A percentile compares a stretch with the other conserved stretches of the same genome.
Conservation (phyloP, 1,284 basidiomycete species). For the Cutaneotrichosporon sp. region DNA sequence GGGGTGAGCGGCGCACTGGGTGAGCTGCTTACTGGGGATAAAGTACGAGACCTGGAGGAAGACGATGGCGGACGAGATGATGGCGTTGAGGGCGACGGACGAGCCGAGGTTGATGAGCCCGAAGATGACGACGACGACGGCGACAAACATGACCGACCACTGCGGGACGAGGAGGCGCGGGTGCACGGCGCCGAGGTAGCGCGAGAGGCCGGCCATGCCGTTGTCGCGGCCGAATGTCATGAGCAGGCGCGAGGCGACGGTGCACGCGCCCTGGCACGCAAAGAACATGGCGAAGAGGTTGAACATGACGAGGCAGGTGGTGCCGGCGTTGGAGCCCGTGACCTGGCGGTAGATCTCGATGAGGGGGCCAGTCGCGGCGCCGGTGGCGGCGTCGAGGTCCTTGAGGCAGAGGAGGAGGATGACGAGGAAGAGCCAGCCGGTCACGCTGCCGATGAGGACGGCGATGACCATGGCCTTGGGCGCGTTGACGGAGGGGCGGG, state of each 20-base stretch:
- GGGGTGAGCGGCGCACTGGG: neutral
- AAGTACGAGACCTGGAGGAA: constrained; percentile 36
- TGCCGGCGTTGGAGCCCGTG: constrained; percentile 60
- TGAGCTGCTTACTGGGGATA: constrained; percentile 40
- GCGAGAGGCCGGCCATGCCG: constrained; percentile 61
- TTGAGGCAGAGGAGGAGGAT: constrained; percentile 66
- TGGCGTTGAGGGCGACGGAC: constrained; percentile 34
- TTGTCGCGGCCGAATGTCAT: constrained; percentile 69
- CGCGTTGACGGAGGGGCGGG: constrained; percentile 23
- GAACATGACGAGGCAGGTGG: constrained; percentile 53
- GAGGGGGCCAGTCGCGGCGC: constrained; percentile 63
- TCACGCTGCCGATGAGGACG: constrained; percentile 62
- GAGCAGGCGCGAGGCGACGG: constrained; percentile 65
- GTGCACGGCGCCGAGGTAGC: constrained; percentile 59
- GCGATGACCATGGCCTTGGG: constrained; percentile 54
- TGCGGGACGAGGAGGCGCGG: constrained; percentile 14
- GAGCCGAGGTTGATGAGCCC: constrained; percentile 49
- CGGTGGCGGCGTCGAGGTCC: constrained; percentile 61
- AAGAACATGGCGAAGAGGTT: constrained; percentile 50
- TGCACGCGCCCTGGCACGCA: constrained; percentile 57
- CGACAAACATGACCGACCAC: constrained; percentile 56
- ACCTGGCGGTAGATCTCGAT: constrained; percentile 67
- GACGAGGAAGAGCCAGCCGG: constrained; percentile 63
- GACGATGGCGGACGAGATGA: constrained; percentile 41
- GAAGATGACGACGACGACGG: constrained; percentile 60